phyloP scores from a whole-genome alignment of 1,284 basidiomycete species.

The Trametes sp. region DNA sequence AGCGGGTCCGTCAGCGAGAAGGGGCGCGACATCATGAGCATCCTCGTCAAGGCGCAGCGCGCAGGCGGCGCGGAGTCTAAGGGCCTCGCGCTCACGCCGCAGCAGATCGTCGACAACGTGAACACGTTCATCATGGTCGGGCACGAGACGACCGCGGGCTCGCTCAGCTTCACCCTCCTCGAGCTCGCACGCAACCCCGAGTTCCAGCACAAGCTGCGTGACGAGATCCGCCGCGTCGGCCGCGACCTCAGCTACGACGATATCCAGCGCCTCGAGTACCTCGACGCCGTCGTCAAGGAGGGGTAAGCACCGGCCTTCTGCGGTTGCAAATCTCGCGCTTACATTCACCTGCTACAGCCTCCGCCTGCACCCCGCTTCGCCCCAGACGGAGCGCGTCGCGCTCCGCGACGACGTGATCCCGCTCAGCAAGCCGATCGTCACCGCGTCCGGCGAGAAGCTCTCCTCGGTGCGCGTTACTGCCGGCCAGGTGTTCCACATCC shows the following conservation, averaged over 20 bases:
- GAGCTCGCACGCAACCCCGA: constrained; percentile 57
- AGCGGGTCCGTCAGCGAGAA: constrained; percentile 31
- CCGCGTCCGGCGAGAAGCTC: constrained; percentile 42
- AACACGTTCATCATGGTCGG: constrained; percentile 44
- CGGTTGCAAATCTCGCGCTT: not conserved
- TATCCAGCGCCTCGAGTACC: constrained; percentile 52
- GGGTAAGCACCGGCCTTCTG: constrained; percentile 22
- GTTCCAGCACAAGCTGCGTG: constrained; percentile 57
- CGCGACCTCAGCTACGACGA: constrained; percentile 51
- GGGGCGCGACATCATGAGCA: constrained; percentile 36
- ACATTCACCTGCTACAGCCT: constrained; percentile 38
- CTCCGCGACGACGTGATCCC: constrained; percentile 53
- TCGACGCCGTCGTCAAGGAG: constrained; percentile 58
- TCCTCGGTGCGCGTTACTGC: constrained; percentile 44
- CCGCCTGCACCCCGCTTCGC: constrained; percentile 49
- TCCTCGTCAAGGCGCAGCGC: constrained; percentile 32
- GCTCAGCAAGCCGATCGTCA: constrained; percentile 47
- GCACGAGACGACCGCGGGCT: constrained; percentile 44
- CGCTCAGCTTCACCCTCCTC: constrained; percentile 43
- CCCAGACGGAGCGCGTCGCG: constrained; percentile 48
- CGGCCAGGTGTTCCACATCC: constrained; percentile 49
- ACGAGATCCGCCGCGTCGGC: constrained; percentile 50
- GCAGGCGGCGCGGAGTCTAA: constrained; percentile 17
- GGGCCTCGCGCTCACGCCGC: constrained; percentile 26
- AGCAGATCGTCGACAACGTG: constrained; percentile 41